Percentiles rank a stretch among this genome's conserved stretches.
phyloP scores from a whole-genome alignment of 1,139 yeast genomes.

The Taphrina pruni region DNA sequence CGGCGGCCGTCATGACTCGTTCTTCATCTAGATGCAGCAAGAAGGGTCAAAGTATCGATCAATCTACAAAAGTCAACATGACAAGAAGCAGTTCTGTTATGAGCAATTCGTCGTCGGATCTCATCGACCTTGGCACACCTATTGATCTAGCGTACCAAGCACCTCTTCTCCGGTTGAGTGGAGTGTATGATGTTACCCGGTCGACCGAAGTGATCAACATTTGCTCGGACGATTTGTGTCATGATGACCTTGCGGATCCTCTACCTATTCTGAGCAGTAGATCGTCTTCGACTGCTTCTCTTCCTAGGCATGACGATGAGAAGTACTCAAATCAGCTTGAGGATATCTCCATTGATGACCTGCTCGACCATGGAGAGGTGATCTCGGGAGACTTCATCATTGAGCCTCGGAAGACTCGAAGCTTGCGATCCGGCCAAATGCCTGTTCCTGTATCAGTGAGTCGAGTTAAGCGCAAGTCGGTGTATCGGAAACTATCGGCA shows the following conservation, averaged over 20 bases:
- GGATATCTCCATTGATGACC: background rate
- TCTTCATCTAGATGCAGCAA: too few relatives aligned
- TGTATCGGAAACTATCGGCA: background rate
- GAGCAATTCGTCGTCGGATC: background rate
- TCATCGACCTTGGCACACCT: slow-evolving; percentile 7
- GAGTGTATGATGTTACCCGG: background rate
- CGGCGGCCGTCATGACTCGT: too few relatives aligned
- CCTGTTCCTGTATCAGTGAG: background rate
- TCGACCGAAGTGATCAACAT: slow-evolving; percentile 3
- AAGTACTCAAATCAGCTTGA: background rate
- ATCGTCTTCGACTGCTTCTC: too few relatives aligned
- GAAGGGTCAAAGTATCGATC: too few relatives aligned
- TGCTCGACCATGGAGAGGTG: background rate
- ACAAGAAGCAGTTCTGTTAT: slow-evolving; percentile 2
- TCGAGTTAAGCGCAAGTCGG: background rate
- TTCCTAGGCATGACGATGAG: too few relatives aligned
- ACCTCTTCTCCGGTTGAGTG: background rate
- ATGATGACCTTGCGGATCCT: background rate
- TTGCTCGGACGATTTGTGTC: background rate
- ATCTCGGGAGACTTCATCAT: background rate
- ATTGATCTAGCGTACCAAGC: background rate
- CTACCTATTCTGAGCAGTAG: too few relatives aligned
- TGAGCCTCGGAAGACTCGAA: background rate
- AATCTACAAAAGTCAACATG: too few relatives aligned
- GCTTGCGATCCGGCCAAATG: background rate